Evolutionary conservation across 2,329 filamentous ascomycete species (phyloP), one percentile per base, ranked within the genome.

Genomic region (Colletotrichum cordylinicola): DNA sequence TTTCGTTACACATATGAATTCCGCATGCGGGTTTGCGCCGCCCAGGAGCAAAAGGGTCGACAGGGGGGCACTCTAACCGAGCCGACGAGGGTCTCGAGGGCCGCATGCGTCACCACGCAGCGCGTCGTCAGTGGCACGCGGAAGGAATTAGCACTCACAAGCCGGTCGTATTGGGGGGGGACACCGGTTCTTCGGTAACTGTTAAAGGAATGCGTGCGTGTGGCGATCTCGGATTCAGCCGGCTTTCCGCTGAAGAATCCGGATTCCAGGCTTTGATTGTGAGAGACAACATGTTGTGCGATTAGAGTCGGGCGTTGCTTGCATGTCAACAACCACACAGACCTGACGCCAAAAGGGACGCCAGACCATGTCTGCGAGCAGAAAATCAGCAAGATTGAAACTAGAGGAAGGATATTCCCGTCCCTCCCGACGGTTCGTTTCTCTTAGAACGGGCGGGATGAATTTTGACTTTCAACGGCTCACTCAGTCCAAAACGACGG

Each of bases 391-490:
- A 29, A 37, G n/a, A 33, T 31, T 33, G 27, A 24, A 56, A 48
- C 64, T 68, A 73, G 35, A 24, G 37, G 56, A 72, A 56, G 69
- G 62, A 58, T 68, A 8, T 64, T 67, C 72, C 72, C 72, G 72
- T 56, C 52, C 27, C 68, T 74, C 68, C 67, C 61, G 69, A 68
- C 10, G 27, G 33, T 48, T 37, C 39, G 37, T 67, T 66, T 64
- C 39, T 43, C 39, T 29, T 43, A 64, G 69, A 52, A 35, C 70
- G 15, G 15, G 16, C 43, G 33, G 56, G 33, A 64, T 15, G 24
- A 8, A 39, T 43, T 64, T 52, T 55, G 16, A 68, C 35, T 55
- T 75, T 52, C 56, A 72, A 73, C 70, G 58, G 58, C 37, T 56
- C 21, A n/a, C 33, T 48, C n/a, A 62, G 16, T 67, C n/a, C 48